Conservation (phyloP, 192 early-diverging fungal species). For the Coemansia sp. region DNA sequence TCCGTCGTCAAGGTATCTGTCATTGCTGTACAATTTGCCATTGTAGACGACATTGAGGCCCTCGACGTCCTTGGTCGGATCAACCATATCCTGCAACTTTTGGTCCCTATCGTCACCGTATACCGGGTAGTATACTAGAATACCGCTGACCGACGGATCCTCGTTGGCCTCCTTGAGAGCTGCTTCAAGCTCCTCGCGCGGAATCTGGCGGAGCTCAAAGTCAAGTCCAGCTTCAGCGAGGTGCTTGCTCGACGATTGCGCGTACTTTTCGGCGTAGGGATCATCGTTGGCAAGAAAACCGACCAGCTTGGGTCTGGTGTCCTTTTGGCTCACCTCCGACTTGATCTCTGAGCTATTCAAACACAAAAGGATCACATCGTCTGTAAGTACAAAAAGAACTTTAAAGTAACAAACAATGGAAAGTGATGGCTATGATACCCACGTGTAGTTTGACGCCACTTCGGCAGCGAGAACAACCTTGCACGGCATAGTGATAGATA, state of each 20-base stretch:
- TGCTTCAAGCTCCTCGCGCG: conserved; percentile 83
- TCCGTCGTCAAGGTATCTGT: conserved; percentile 82
- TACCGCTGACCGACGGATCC: conserved; percentile 85
- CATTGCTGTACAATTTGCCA: conserved; percentile 97
- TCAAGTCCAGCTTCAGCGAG: conserved; percentile 87
- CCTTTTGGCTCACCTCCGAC: conserved; percentile 66
- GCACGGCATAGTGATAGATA: conserved; percentile 49
- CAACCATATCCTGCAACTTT: conserved; percentile 92
- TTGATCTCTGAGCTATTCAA: conserved; percentile 41
- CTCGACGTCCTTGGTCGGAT: conserved; percentile 92
- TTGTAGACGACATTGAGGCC: conserved; percentile 93
- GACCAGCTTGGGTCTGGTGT: conserved; percentile 75
- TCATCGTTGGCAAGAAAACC: conserved; percentile 97
- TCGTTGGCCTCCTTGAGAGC: conserved; percentile 87
- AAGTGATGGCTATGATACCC: conserved; percentile 21
- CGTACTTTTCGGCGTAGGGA: conserved; percentile 89
- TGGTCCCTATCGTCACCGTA: conserved; percentile 94
- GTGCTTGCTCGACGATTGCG: conserved; percentile 94
- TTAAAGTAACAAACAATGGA: conserved; percentile 2
- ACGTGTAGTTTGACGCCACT: conserved; percentile 58
- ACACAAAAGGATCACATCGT: background rate
- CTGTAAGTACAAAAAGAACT: background rate
- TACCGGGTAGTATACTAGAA: conserved; percentile 99
- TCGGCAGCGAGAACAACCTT: conserved; percentile 61
- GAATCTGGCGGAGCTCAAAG: conserved; percentile 88